phyloP scores from a whole-genome alignment of 495 filamentous ascomycete genomes.

The Aspergillus kassunensis region DNA sequence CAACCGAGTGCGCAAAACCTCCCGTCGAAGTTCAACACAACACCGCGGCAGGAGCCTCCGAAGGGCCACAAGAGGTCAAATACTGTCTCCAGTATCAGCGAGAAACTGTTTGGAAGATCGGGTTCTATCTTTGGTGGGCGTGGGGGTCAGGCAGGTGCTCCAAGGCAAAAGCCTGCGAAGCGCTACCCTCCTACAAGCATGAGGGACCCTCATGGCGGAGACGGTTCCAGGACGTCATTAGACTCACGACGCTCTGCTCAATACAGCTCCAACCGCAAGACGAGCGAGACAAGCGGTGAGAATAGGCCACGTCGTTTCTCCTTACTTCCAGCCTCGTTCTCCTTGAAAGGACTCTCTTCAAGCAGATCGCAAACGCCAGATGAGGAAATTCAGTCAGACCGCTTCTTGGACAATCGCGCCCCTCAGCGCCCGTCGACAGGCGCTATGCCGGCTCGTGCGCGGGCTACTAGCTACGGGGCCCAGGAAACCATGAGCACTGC shows the following conservation, averaged over 20 bases:
- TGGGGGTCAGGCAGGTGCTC: conserved; percentile 36
- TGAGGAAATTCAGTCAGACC: conserved; percentile 29
- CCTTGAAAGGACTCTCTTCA: conserved; percentile 50
- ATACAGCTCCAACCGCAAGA: conserved; percentile 71
- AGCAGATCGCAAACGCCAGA: conserved; percentile 42
- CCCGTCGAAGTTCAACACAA: conserved; percentile 41
- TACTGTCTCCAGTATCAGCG: conserved; percentile 76
- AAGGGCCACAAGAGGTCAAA: conserved; percentile 89
- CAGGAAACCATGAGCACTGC: conserved; percentile 32
- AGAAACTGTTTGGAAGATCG: conserved; percentile 74
- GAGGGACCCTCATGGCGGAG: conserved; percentile 54
- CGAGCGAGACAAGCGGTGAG: conserved; percentile 72
- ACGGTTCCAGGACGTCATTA: conserved; percentile 66
- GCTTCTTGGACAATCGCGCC: conserved; percentile 22
- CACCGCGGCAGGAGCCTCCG: conserved; percentile 41
- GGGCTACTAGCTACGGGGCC: conserved; percentile 35
- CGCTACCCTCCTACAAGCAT: conserved; percentile 76
- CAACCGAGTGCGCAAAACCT: conserved; percentile 56
- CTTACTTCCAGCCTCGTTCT: conserved; percentile 73
- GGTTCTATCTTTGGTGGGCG: conserved; percentile 70
- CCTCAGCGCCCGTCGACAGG: conserved; percentile 37
- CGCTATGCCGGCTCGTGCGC: conserved; percentile 23
- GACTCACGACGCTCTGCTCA: conserved; percentile 79
- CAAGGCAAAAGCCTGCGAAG: conserved; percentile 38
- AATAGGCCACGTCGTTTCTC: conserved; percentile 74